Evolutionary conservation across 2,329 filamentous ascomycete genomes (phyloP).

Genomic region (Fusarium sp.): DNA sequence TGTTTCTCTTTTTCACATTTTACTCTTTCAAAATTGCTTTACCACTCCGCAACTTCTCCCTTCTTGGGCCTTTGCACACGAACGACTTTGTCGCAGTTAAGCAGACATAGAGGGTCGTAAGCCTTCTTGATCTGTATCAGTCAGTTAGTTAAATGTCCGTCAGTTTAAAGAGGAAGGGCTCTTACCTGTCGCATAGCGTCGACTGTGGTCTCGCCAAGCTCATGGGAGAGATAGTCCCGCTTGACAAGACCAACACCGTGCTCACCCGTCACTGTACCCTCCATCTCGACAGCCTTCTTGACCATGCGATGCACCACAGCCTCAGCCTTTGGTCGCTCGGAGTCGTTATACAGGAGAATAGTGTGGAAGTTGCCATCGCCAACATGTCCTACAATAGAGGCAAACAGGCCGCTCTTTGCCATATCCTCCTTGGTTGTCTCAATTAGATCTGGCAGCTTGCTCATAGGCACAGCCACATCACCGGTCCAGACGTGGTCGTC

Average conservation of each 20-base stretch:
- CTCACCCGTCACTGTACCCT: constrained; percentile 88
- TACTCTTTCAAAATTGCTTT: neutral
- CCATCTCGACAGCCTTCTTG: constrained; percentile 84
- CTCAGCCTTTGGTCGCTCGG: constrained; percentile 74
- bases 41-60: constrained; percentile 60
- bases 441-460: constrained; percentile 77
- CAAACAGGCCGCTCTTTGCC: constrained; percentile 56
- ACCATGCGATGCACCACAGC: constrained; percentile 84
- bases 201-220: constrained; percentile 78
- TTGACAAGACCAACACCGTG: constrained; percentile 88
- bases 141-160: neutral
- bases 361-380: constrained; percentile 84
- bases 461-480: constrained; percentile 87
- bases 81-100: constrained; percentile 77
- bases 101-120: constrained; percentile 78
- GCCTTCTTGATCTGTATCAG: constrained; percentile 76
- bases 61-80: constrained; percentile 63
- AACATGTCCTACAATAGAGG: constrained; percentile 74
- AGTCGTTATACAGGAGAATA: constrained; percentile 71
- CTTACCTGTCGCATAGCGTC: constrained; percentile 83
- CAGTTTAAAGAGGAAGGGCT: constrained; percentile 24
- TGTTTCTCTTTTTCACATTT: neutral
- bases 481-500: constrained; percentile 86
- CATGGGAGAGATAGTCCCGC: constrained; percentile 82
- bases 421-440: constrained; percentile 72